Conservation (phyloP, 192 early-diverging fungal genomes). For the Podila epicladia region DNA sequence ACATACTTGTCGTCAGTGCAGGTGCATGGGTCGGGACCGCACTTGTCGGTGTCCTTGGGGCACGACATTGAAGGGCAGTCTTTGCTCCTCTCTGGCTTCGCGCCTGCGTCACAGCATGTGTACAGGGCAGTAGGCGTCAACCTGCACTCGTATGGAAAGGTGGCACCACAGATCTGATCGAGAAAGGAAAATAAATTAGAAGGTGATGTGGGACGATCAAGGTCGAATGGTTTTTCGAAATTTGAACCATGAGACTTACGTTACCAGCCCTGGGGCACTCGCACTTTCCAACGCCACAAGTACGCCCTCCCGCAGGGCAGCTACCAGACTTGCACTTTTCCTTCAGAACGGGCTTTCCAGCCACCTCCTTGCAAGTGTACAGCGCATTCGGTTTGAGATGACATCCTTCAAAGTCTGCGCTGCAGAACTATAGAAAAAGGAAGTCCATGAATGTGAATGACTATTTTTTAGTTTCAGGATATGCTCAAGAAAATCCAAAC, state of each 20-base stretch:
- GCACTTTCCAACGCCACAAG: conserved; percentile 2
- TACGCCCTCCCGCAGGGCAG: background rate
- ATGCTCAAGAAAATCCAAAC: too few relatives aligned
- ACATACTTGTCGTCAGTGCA: background rate
- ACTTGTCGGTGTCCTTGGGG: background rate
- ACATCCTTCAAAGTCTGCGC: background rate
- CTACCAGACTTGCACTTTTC: background rate
- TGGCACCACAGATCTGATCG: conserved; percentile 2
- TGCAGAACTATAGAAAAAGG: background rate
- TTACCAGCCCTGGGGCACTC: background rate
- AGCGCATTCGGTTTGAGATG: background rate
- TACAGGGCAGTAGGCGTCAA: background rate
- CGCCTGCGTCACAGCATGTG: background rate
- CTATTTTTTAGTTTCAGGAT: too few relatives aligned
- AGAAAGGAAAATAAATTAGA: too few relatives aligned
- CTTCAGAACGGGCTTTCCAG: background rate
- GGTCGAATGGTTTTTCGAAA: background rate
- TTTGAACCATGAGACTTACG: background rate
- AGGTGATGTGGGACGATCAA: background rate
- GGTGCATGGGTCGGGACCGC: background rate
- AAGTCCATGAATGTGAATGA: too few relatives aligned
- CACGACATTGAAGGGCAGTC: conserved; percentile 4
- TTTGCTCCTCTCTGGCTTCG: background rate
- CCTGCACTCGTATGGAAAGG: background rate
- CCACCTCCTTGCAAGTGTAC: background rate